Conservation (phyloP, 1,139 yeast genomes). For the Candida glucosophila region DNA sequence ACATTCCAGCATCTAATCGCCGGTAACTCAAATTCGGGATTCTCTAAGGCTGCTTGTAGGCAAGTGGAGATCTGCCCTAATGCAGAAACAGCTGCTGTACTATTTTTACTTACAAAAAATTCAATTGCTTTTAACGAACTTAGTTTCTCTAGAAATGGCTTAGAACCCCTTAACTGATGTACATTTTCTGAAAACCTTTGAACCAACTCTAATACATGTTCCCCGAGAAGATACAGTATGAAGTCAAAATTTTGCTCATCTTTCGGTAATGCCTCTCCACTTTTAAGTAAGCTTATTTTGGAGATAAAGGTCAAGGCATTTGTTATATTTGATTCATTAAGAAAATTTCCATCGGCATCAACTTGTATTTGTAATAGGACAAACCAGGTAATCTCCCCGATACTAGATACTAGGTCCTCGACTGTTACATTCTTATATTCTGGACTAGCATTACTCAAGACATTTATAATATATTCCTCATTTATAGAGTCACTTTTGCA, state of each 20-base stretch:
- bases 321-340: conserved; percentile 24
- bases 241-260: conserved; percentile 8
- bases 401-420: conserved; percentile 33
- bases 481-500: conserved; percentile 33
- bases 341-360: conserved; percentile 18
- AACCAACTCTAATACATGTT: conserved; percentile 67
- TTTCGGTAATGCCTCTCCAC: conserved; percentile 7
- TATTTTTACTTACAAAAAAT: conserved; percentile 55
- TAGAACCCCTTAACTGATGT: conserved; percentile 62
- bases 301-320: conserved; percentile 36
- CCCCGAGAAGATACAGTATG: conserved; percentile 31
- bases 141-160: conserved; percentile 64
- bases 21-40: conserved; percentile 48
- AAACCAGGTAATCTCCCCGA: conserved; percentile 38
- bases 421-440: conserved; percentile 28
- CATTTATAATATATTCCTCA: conserved; percentile 43
- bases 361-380: conserved; percentile 29
- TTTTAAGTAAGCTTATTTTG: conserved; percentile 14
- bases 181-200: conserved; percentile 72
- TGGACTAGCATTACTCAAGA: conserved; percentile 48
- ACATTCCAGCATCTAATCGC: conserved; percentile 64
- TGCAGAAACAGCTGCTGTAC: conserved; percentile 59
- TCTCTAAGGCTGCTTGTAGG: conserved; percentile 71
- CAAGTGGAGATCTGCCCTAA: conserved; percentile 86
- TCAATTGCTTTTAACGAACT: conserved; percentile 69